Evolutionary conservation across 495 filamentous ascomycete genomes (phyloP), one percentile per base, ranked within the genome.

Genomic region (Neurospora sp.): DNA sequence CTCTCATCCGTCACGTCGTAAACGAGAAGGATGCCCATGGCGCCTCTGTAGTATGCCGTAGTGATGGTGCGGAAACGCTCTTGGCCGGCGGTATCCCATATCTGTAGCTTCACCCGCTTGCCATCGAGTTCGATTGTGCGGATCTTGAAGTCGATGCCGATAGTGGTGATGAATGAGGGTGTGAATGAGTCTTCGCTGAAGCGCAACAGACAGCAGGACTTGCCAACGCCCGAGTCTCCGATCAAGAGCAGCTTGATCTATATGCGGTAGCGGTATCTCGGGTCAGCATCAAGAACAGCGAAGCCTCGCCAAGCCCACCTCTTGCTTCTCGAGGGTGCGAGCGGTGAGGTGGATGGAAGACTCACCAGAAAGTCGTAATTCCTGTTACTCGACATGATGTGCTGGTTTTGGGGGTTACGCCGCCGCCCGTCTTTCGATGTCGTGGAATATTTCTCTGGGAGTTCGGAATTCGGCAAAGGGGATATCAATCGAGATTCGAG

Each of bases 81-180:
- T 83, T 99, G 96, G 18, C 96, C 96, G 73, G 96, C 96, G 20
- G 96, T 99, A 79, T 99, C 96, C 96, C 96, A 99, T 81, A 99
- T 99, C 85, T 99, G 96, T 80, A 99, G 85, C 86, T 99, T 99
- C 73, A 99, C 95, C 69, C 95, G 87, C 89, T 99, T 99, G 75
- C 95, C 94, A 79, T 99, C 96, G 73, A 99, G 84, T 83, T 99
- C 96, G 83, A 99, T 99, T 72, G 96, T 99, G 68, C 96, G 89
- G 77, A 99, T 99, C 87, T 99, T 99, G 86, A 99, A 99, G 83
- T 99, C 96, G 85, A 99, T 99, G 72, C 96, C 96, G 83, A 99
- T 98, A 69, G 96, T 99, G 38, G 96, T 98, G 85, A 99, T 99
- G 86, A 98, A 99, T 74, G 94, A 97, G 41, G 96, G 96, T 40